phyloP scores from a whole-genome alignment of 1,139 yeast genomes.

The Geotrichum histeridarum region DNA sequence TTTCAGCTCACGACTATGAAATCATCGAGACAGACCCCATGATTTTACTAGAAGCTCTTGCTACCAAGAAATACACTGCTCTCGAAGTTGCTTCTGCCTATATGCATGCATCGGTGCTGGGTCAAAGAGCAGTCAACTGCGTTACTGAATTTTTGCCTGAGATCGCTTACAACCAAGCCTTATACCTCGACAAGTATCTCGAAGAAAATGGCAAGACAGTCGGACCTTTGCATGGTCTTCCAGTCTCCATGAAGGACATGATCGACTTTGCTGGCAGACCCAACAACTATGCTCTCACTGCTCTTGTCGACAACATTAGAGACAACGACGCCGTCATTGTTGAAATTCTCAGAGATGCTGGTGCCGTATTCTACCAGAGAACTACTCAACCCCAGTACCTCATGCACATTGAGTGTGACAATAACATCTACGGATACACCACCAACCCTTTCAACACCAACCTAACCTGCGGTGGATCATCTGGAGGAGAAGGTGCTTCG shows the following conservation, averaged over 20 bases:
- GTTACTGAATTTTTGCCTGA: constrained; percentile 34
- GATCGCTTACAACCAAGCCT: constrained; percentile 40
- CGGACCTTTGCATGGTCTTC: constrained; percentile 56
- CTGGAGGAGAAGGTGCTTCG: constrained; percentile 64
- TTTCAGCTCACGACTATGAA: constrained; percentile 28
- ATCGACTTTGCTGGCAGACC: constrained; percentile 43
- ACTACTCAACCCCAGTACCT: constrained; percentile 54
- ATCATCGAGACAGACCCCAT: constrained; percentile 32
- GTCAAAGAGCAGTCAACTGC: constrained; percentile 49
- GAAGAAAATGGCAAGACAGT: constrained; percentile 36
- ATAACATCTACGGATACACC: constrained; percentile 28
- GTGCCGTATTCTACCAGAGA: constrained; percentile 58
- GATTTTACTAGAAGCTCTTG: constrained; percentile 40
- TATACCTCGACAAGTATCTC: constrained; percentile 42
- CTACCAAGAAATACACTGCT: constrained; percentile 42
- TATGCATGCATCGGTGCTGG: constrained; percentile 53
- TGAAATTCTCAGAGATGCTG: constrained; percentile 52
- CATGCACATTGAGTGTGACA: constrained; percentile 51
- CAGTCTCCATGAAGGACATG: constrained; percentile 42
- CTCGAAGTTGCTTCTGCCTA: constrained; percentile 47
- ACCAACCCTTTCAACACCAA: constrained; percentile 51
- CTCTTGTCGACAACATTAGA: constrained; percentile 36
- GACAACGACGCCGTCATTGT: constrained; percentile 47
- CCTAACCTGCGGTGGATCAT: constrained; percentile 62
- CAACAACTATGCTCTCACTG: constrained; percentile 42